Evolutionary conservation across 106 monocot species (phyloP).

Genomic region (Apostasia ramifera): DNA sequence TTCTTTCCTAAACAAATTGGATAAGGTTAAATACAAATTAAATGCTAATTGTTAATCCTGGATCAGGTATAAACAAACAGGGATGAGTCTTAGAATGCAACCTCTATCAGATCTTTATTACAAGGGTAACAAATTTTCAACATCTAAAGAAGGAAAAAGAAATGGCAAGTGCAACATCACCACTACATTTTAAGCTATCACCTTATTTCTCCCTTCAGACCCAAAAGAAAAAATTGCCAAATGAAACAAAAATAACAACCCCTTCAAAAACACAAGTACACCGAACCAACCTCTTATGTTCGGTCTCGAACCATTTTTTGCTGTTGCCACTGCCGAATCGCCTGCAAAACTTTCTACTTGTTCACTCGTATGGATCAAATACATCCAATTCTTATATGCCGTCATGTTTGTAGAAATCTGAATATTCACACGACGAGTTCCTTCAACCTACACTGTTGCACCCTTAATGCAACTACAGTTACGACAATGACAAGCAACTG

Average conservation of each 20-base stretch:
- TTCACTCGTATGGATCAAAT: neutral
- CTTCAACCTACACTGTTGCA: too few relatives aligned
- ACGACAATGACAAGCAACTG: too few relatives aligned
- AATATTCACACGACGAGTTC: slow-evolving; percentile 2
- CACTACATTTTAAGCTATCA: neutral
- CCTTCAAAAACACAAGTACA: neutral
- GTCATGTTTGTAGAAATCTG: neutral
- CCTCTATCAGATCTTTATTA: neutral
- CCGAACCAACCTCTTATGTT: neutral
- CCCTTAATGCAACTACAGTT: too few relatives aligned
- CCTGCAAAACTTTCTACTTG: neutral
- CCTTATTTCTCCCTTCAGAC: neutral
- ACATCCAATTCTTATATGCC: neutral
- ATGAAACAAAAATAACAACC: neutral
- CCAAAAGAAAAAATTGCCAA: neutral
- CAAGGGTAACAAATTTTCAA: neutral
- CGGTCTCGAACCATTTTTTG: neutral
- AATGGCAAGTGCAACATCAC: neutral
- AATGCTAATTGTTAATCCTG: too few relatives aligned
- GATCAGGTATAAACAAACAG: neutral
- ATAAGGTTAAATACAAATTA: too few relatives aligned
- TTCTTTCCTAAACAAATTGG: too few relatives aligned
- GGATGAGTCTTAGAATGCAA: neutral
- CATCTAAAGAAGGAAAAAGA: neutral
- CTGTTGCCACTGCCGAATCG: neutral